Evolutionary conservation across 495 filamentous ascomycete species (phyloP), one percentile per base, ranked within the genome.

Genomic region (Clavariopsis aquatica): DNA sequence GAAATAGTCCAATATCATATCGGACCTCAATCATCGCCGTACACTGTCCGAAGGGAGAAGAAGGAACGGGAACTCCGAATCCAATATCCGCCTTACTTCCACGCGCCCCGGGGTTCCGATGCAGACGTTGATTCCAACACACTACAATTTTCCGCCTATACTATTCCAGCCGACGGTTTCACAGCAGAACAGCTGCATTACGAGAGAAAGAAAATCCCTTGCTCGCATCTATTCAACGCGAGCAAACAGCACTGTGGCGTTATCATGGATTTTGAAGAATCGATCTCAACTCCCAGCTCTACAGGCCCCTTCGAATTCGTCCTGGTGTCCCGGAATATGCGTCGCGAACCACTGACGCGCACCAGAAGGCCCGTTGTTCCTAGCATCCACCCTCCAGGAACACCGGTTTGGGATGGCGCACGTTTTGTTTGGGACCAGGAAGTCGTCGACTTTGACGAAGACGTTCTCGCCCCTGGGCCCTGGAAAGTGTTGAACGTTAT

Each of bases 401-500:
- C 66, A 2, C 66, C 66, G 2, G 64, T 69, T 38, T 69, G 66
- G 66, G 49, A 59, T 34, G 55, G 45, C 24, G 54, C 34, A 2
- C 53, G 56, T 6, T 69, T 69, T 27, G 24, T 64, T 22, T 64
- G 60, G 60, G 54, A 64, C 28, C 22, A 55, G 31, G 47, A 60
- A 27, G 24, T 64, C 8, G 47, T 24, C 12, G 66, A 69, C 23
- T 60, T 49, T 24, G 60, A 69, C 22, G 53, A 57, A 27, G 27
- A 55, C 7, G 53, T 57, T 1, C 62, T 57, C 27, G 8, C 38
- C 26, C 12, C 26, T 15, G 65, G 65, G 36, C 49, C 51, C 4
- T 68, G 65, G 65, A 53, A 52, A 22, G 43, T 68, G 65, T 31
- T 68, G 29, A 68, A 68, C 28, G 59, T 68, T 3, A 57, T 68